Base-by-base conservation (phyloP, 257 asterid species). In the Fraxinus quadrangulata region DNA sequence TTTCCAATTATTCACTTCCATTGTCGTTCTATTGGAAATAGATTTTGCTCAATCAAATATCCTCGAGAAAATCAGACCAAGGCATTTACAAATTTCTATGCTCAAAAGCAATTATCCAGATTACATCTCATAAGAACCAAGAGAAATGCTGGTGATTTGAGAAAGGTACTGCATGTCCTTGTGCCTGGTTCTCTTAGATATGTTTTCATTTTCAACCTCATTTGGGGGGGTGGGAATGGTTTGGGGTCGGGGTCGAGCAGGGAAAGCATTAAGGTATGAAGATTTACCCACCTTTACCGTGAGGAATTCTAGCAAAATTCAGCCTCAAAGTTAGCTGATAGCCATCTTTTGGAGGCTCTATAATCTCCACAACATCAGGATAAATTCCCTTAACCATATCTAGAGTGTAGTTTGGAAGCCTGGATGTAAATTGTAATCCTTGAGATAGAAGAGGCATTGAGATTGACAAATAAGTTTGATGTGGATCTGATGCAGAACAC, bases 391-490 rank as follows among this genome's bases (percentile, higher is more conserved):
- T 90, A 69, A 94, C 93, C 89, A 78, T 90, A 72, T 90, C 87
- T 3, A 86, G 70, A 24, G 92, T 90, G 79, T 87, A 87, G 17
- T 71, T 78, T 65, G 97, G 89, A 54, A 94, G 91, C 54, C 84
- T 82, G 24, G 90, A 71, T 49, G 95, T 80, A 49, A 78, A 71
- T 45, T 86, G 47, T 79, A 77, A 78, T 21, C 89, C 91, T 86
- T 83, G 92, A 72, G 96, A 89, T 54, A 92, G 86, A 71, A 91
- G 86, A 73, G 99, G 97, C 7, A 95, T 89, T 71, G 99, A 88
- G 78, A 94, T 49, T 24, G 99, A 94, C 76, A 94, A 51, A 83
- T 88, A 89, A 71, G 89, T 84, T 81, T 83, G 74, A 30, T 71
- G 47, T 77, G 96, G 93, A 85, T 84, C 90, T 59, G 91, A 87